phyloP scores from a whole-genome alignment of 169 alveolate species.

The Plasmodium inui region DNA sequence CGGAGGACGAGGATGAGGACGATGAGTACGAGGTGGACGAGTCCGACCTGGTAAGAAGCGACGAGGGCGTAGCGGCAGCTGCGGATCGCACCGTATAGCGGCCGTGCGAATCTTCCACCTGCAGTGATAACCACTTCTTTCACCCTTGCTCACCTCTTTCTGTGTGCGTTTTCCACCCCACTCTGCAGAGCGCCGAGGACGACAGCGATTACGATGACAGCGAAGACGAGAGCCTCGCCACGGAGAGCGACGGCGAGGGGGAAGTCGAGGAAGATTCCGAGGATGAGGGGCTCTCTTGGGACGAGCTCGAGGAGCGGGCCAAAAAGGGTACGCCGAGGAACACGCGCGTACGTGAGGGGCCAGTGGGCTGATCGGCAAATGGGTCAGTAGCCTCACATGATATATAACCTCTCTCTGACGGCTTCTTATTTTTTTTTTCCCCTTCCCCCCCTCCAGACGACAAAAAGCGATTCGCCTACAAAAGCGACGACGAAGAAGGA shows the following conservation, averaged over 20 bases:
- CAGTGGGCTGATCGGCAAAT: neutral
- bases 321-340: conserved; percentile 32
- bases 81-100: neutral
- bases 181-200: conserved; percentile 77
- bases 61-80: neutral
- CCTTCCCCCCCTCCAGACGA: conserved; percentile 27
- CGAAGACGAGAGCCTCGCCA: conserved; percentile 85
- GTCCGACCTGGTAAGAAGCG: conserved; percentile 78
- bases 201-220: conserved; percentile 83
- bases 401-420: neutral
- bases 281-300: conserved; percentile 91
- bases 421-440: neutral
- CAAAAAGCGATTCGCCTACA: conserved; percentile 63
- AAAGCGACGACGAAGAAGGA: conserved; percentile 76
- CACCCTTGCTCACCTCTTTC: neutral
- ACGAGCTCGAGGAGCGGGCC: conserved; percentile 88
- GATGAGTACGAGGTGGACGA: conserved; percentile 82
- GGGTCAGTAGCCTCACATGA: neutral
- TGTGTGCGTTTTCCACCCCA: neutral
- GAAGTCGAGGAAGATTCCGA: conserved; percentile 89
- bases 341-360: neutral
- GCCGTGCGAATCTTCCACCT: neutral
- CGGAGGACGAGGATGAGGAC: conserved; percentile 89
- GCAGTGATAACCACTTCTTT: neutral
- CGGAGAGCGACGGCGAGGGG: conserved; percentile 89